phyloP scores from a whole-genome alignment of 2,329 filamentous ascomycete genomes.

The Epicoccum nigrum region DNA sequence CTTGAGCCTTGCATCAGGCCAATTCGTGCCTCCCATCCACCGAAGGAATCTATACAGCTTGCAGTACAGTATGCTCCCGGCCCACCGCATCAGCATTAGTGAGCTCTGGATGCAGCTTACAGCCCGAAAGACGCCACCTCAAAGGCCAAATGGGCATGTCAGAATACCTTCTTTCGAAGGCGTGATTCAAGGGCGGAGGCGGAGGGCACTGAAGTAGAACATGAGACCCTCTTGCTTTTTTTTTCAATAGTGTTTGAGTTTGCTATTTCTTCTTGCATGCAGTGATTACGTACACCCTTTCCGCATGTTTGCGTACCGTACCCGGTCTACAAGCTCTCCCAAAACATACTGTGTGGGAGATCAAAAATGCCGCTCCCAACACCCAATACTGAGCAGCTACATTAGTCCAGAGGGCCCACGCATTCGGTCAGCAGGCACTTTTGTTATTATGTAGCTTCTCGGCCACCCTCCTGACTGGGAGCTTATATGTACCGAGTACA shows the following conservation, averaged over 20 bases:
- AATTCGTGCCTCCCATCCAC: constrained; percentile 93
- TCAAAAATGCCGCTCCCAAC: too few species aligned
- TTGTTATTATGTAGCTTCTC: too few species aligned
- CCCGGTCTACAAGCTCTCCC: too few species aligned
- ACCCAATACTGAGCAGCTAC: too few species aligned
- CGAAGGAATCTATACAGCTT: constrained; percentile 93
- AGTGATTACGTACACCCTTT: too few species aligned
- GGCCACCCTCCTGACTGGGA: too few species aligned
- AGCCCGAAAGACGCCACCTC: constrained; percentile 11
- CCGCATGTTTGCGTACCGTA: too few species aligned
- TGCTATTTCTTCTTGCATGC: neutral
- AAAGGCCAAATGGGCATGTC: constrained; percentile 15
- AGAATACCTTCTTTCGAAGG: constrained; percentile 17
- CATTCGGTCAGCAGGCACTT: too few species aligned
- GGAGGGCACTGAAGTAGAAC: neutral
- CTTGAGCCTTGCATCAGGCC: constrained; percentile 84
- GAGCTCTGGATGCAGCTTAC: constrained; percentile 81
- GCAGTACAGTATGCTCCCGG: constrained; percentile 97
- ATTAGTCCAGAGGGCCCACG: too few species aligned
- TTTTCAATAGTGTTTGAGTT: neutral
- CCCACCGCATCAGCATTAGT: constrained; percentile 75
- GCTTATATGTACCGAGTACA: too few species aligned
- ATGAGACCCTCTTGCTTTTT: neutral
- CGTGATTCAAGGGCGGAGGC: constrained; percentile 5
- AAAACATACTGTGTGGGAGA: neutral